Base-by-base conservation (phyloP, 148 eudicot genomes). In the Gaultheria prostrata region DNA sequence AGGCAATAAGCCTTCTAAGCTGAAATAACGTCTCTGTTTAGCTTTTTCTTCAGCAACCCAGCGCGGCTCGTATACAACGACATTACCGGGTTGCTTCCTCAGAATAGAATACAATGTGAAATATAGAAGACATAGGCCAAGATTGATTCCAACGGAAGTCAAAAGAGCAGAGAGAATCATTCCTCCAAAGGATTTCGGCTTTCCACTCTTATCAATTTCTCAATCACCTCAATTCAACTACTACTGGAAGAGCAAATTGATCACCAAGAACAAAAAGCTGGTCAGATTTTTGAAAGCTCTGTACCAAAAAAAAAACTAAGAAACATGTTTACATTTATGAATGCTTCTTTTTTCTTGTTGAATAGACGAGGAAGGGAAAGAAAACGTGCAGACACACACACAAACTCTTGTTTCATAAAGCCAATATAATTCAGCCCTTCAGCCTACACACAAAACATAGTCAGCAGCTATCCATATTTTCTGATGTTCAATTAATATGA, bases 101-200 rank as follows among this genome's bases (percentile, higher is more conserved):
- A 94, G 63, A 53, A 93, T 84, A 71, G 98, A 93, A 87, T 93
- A 94, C 32, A 94, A 86, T 33, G 88, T 85, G 83, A 91, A 90
- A 83, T 84, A 93, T 48, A 94, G 61, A 15, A 91, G 53, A 84
- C 95, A 94, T 46, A 94, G 93, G 15, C 90, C 93, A 73, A 90
- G 87, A 86, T 94, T 94, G 88, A 94, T 94, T 85, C 98, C 98
- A 74, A 94, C 98, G 1, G 98, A 90, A 26, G 98, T 93, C 48
- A 94, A 83, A 83, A 94, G 94, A 78, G 98, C 98, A 83, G 98
- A 92, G 28, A 94, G 90, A 82, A 92, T 90, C 98, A 94, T 93
- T 75, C 85, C 89, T 90, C 69, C 82, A 77, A 72, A 85, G 28
- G 13, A 50, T 20, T 73, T n/a, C 63, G 12, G 67, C 81, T 75